A percentile compares a stretch with the other conserved stretches of the same genome.
Conservation (phyloP, 2,329 filamentous ascomycete genomes). For the Fusarium sp. region DNA sequence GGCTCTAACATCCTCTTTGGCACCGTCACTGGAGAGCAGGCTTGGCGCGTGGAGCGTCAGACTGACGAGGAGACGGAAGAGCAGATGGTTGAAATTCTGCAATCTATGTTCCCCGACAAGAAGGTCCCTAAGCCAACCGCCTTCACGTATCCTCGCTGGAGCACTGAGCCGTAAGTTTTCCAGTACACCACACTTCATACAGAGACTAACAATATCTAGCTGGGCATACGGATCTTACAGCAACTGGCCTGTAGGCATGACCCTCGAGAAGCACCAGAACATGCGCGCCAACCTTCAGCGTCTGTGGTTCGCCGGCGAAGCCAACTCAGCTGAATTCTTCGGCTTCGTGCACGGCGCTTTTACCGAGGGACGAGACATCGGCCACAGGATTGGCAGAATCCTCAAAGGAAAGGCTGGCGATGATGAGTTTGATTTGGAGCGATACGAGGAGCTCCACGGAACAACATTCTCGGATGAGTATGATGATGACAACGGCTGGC, state of each 20-base stretch:
- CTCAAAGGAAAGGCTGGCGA: slow-evolving; percentile 23
- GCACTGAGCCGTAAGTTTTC: slow-evolving; percentile 40
- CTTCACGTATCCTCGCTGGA: slow-evolving; percentile 67
- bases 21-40: slow-evolving; percentile 54
- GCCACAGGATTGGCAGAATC: slow-evolving; percentile 55
- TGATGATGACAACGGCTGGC: slow-evolving; percentile 36
- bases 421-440: slow-evolving; percentile 26
- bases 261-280: slow-evolving; percentile 75
- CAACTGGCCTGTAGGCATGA: slow-evolving; percentile 75
- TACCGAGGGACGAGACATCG: slow-evolving; percentile 67
- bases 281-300: slow-evolving; percentile 72
- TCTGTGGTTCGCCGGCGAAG: slow-evolving; percentile 75
- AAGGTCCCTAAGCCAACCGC: slow-evolving; percentile 69
- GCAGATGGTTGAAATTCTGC: slow-evolving; percentile 69
- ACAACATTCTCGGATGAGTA: slow-evolving; percentile 35
- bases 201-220: slow-evolving; percentile 11
- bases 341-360: slow-evolving; percentile 75
- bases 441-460: slow-evolving; percentile 29
- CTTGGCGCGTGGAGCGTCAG: slow-evolving; percentile 67
- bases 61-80: slow-evolving; percentile 70
- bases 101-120: slow-evolving; percentile 70
- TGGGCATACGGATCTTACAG: slow-evolving; percentile 73
- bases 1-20: slow-evolving; percentile 75
- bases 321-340: slow-evolving; percentile 72
- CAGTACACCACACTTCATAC: rapidly evolving